These are phyloP conservation scores for Heliocybe sulcata DNA, from an alignment of 1,284 basidiomycete genomes.

Conservation along the genomic window DNA sequence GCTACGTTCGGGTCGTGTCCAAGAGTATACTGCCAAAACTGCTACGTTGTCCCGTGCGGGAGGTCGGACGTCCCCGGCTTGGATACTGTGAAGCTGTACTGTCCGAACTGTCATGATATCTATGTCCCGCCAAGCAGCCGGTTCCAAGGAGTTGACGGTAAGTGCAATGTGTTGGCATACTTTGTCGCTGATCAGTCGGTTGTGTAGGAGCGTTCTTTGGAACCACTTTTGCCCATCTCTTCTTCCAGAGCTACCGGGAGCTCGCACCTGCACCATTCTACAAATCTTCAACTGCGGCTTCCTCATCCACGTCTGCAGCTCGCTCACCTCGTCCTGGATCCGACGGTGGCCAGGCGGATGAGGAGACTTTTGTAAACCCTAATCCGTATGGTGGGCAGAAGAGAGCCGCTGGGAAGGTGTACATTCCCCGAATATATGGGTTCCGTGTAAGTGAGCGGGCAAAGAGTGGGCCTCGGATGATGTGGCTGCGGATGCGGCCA, in stretches of 20 bases:
- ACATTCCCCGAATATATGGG: constrained; percentile 91
- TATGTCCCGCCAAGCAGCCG: constrained; percentile 94
- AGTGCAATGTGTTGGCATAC: constrained; percentile 2
- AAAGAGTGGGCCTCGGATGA: constrained; percentile 93
- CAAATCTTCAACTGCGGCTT: constrained; percentile 46
- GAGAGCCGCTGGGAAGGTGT: constrained; percentile 78
- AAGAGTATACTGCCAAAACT: constrained; percentile 88
- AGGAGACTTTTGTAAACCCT: constrained; percentile 65
- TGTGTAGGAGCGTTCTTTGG: constrained; percentile 93
- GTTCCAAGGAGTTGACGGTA: constrained; percentile 95
- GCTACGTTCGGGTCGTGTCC: constrained; percentile 94
- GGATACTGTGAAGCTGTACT: constrained; percentile 98
- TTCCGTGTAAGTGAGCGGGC: constrained; percentile 81
- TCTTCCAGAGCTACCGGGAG: constrained; percentile 96
- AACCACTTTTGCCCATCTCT: constrained; percentile 94
- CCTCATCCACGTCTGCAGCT: constrained; percentile 45
- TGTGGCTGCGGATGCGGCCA: constrained; percentile 88
- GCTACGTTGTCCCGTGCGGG: constrained; percentile 92
- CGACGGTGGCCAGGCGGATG: constrained; percentile 18
- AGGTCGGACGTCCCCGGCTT: constrained; percentile 95
- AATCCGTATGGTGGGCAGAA: constrained; percentile 87
- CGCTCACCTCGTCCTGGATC: constrained; percentile 34
- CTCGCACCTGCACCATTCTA: constrained; percentile 84
- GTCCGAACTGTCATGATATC: constrained; percentile 97
- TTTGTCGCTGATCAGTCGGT: not conserved